Evolutionary conservation across 306 rosid genomes (phyloP), one percentile per base, ranked within the genome.

Genomic region (Inga laurina): DNA sequence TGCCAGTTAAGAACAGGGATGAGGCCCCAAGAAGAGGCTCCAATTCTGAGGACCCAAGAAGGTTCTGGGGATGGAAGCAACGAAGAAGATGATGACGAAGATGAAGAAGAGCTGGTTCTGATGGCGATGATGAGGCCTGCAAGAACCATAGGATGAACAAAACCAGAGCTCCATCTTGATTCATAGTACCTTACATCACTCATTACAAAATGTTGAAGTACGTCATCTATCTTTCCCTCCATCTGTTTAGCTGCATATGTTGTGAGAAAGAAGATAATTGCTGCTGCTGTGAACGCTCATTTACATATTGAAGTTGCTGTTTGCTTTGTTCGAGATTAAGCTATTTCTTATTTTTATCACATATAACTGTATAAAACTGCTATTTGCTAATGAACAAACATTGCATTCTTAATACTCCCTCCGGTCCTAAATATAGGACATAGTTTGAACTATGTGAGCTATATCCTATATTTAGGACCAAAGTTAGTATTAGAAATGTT

Each of bases 11-110:
- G 94, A 76, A 91, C 91, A 59, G 93, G 87, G 88, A 91, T 49
- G 15, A 94, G 89, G 0, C 97, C 98, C 94, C 92, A 93, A 44
- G 94, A 88, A 1, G 97, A 87, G 67, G 90, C 87, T 87, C 98
- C 94, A 46, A 90, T 90, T 86, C 90, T 90, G 76, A 93, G 88
- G 3, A 94, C 91, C 94, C 92, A 89, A 0, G 94, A 94, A 74
- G 97, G 90, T 30, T 94, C 91, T 24, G 91, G 87, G 80, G 91
- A 88, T 3, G 85, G 90, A 73, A 85, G 18, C 37, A 75, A 59
- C 2, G 94, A 87, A 48, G 77, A 65, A 81, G 88, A 88, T 0
- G 80, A n/a, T 7, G 86, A 37, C 2, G 85, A 84, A 24, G 41
- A 10, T 7, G 89, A 90, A n/a, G 98, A 90, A n/a, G 98, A 93